phyloP scores from a whole-genome alignment of 768 basidiomycete genomes.

The Pholiota microspora region DNA sequence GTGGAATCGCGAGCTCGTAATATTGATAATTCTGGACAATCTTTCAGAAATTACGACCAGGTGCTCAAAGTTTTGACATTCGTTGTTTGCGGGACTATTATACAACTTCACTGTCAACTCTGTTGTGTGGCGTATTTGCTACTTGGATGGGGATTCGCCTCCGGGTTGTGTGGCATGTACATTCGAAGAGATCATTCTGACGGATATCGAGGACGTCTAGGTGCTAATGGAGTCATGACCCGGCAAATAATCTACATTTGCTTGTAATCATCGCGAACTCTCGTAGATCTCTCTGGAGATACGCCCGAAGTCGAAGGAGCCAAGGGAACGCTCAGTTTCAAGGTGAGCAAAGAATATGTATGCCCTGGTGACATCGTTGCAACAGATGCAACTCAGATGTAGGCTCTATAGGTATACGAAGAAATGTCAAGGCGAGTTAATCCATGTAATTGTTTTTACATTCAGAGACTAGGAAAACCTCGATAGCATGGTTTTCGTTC shows the following conservation, averaged over 20 bases:
- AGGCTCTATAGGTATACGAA: background rate
- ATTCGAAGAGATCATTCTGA: constrained; percentile 18
- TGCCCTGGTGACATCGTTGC: no score
- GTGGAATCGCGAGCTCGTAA: background rate
- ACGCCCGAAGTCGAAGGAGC: background rate
- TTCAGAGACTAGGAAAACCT: background rate
- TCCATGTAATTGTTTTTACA: background rate
- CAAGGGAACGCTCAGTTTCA: no score
- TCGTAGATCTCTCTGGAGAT: background rate
- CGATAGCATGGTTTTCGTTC: background rate
- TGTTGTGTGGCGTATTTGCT: background rate
- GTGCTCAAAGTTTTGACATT: background rate
- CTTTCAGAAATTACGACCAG: background rate
- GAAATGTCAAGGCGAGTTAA: background rate
- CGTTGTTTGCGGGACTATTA: background rate
- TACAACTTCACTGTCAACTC: background rate
- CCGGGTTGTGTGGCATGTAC: background rate
- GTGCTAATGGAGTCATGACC: background rate
- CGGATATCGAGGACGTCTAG: background rate
- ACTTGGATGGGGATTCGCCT: background rate
- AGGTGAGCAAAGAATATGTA: no score
- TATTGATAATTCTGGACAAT: background rate
- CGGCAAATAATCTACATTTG: background rate
- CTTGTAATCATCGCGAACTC: background rate
- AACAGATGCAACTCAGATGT: no score